Evolutionary conservation across 1,284 basidiomycete genomes (phyloP).

Genomic region (Cutaneotrichosporon mucoides): DNA sequence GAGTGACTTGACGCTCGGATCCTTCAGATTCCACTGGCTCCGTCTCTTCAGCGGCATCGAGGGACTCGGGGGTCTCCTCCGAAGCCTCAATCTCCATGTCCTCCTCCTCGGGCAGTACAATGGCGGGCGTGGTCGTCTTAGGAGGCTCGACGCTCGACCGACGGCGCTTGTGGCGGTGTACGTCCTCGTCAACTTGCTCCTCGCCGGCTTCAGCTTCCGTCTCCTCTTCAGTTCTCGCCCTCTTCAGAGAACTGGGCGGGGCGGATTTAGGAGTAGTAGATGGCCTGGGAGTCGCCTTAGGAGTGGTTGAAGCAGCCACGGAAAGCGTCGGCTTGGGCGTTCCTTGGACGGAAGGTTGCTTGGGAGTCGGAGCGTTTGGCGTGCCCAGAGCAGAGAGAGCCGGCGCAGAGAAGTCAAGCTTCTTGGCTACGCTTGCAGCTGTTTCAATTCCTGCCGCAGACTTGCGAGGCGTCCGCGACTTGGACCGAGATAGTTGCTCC

Average conservation of each 20-base stretch:
- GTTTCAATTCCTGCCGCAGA: conserved; percentile 23
- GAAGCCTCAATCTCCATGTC: conserved; percentile 1
- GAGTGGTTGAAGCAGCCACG: neutral
- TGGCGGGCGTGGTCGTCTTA: too few species aligned
- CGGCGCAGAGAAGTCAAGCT: conserved; percentile 8
- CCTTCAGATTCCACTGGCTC: neutral
- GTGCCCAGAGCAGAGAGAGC: neutral
- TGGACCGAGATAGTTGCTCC: conserved; percentile 19
- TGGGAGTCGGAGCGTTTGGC: neutral
- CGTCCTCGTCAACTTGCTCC: neutral
- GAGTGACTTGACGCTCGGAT: conserved; percentile 2
- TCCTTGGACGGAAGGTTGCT: neutral
- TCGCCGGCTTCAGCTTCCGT: conserved; percentile 2
- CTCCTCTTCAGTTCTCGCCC: conserved; percentile 16
- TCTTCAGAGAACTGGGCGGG: conserved; percentile 14
- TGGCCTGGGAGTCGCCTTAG: neutral
- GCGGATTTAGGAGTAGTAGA: neutral
- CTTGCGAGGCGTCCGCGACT: conserved; percentile 28
- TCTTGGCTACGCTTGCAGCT: conserved; percentile 14
- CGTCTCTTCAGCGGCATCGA: neutral
- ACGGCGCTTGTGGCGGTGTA: neutral
- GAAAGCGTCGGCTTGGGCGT: neutral
- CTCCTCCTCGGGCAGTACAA: neutral
- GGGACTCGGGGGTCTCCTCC: neutral
- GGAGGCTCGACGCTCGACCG: neutral